Conservation (phyloP, 1,284 basidiomycete genomes). For the Amylostereum chailletii region DNA sequence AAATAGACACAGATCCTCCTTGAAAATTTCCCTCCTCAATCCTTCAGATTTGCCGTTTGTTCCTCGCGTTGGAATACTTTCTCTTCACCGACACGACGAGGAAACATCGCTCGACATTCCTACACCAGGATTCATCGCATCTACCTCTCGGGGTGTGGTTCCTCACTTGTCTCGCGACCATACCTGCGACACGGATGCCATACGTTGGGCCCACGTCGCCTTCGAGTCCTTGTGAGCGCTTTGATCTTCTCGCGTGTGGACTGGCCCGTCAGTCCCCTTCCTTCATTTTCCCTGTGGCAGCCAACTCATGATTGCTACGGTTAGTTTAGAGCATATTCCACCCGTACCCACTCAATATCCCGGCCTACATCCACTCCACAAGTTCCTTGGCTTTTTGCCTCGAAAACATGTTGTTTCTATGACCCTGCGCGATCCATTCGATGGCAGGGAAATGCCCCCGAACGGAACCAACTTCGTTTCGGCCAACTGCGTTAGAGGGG, state of each 20-base stretch:
- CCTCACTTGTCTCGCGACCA: slow-evolving; percentile 70
- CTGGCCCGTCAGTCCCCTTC: background rate
- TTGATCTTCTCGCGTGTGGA: background rate
- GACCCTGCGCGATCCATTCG: slow-evolving; percentile 56
- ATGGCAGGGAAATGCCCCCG: slow-evolving; percentile 56
- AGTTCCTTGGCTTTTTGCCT: slow-evolving; percentile 45
- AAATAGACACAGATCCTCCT: too few relatives aligned
- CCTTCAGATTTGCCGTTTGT: slow-evolving; percentile 5
- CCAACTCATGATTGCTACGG: slow-evolving; percentile 4
- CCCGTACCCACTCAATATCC: slow-evolving; percentile 49
- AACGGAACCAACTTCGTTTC: slow-evolving; percentile 53
- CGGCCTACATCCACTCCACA: slow-evolving; percentile 44
- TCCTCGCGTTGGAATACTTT: slow-evolving; percentile 13
- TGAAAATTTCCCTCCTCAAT: too few relatives aligned
- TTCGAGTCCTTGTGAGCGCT: slow-evolving; percentile 76
- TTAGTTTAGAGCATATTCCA: slow-evolving; percentile 51
- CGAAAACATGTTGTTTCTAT: slow-evolving; percentile 46
- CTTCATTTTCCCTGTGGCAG: background rate
- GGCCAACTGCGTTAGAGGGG: slow-evolving; percentile 56
- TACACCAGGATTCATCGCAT: slow-evolving; percentile 55
- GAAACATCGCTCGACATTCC: slow-evolving; percentile 25
- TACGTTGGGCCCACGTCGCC: slow-evolving; percentile 58
- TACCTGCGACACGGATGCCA: slow-evolving; percentile 32
- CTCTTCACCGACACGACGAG: slow-evolving; percentile 10
- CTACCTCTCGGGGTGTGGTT: slow-evolving; percentile 64